These are phyloP conservation scores for Sclerotinia minor DNA, from an alignment of 2,329 filamentous ascomycete genomes.

Conservation along the genomic window DNA sequence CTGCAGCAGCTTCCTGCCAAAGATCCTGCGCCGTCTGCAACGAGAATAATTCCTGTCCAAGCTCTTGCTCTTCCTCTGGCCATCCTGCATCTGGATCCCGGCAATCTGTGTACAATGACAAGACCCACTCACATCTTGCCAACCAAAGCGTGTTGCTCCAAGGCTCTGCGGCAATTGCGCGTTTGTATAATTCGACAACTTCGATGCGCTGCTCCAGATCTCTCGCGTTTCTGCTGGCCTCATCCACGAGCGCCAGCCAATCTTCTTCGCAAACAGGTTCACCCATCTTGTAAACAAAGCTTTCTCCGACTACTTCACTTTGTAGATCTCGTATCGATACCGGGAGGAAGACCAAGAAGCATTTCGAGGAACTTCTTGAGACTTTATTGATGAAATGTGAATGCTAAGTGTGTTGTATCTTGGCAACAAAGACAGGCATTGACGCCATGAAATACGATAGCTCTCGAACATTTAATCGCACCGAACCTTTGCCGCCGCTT, in stretches of 20 bases:
- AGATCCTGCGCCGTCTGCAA: constrained; percentile 65
- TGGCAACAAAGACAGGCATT: constrained; percentile 5
- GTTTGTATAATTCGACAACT: constrained; percentile 70
- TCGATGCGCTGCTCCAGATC: constrained; percentile 67
- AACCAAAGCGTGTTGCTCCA: constrained; percentile 74
- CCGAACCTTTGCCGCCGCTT: constrained; percentile 23
- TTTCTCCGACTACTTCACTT: constrained; percentile 24
- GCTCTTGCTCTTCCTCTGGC: constrained; percentile 66
- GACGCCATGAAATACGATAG: constrained; percentile 11
- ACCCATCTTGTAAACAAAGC: constrained; percentile 35
- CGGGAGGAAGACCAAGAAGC: constrained; percentile 25
- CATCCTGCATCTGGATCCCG: constrained; percentile 57
- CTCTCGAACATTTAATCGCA: constrained; percentile 22
- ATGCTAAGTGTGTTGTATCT: constrained; percentile 1
- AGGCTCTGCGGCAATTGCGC: constrained; percentile 69
- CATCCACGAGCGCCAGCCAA: constrained; percentile 76
- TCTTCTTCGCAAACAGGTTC: constrained; percentile 70
- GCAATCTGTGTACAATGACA: constrained; percentile 66
- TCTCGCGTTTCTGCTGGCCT: constrained; percentile 61
- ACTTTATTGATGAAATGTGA: constrained; percentile 5
- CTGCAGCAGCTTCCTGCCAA: constrained; percentile 70
- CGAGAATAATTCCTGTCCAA: constrained; percentile 71
- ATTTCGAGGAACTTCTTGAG: constrained; percentile 22
- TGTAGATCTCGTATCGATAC: constrained; percentile 24
- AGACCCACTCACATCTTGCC: constrained; percentile 76